Evolutionary conservation across 2,329 filamentous ascomycete species (phyloP), one percentile per base, ranked within the genome.

Genomic region (Moelleriella libera): DNA sequence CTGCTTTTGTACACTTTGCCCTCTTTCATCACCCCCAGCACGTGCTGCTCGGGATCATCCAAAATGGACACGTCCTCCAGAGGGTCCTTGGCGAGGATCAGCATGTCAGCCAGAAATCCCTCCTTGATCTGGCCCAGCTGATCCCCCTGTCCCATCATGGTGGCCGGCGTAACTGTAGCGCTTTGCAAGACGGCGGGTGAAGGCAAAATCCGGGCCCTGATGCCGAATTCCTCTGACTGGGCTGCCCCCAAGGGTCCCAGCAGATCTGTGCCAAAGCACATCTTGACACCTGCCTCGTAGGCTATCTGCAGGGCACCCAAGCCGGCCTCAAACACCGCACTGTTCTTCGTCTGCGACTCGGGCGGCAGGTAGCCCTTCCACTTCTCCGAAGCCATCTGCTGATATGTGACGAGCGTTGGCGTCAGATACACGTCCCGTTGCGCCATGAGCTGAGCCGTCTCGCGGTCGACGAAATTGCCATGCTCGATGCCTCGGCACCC

Each of bases 21-120:
- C 37, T 75, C 74, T 54, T 78, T 78, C 44, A 79, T 63, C 1
- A 78, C 73, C 2, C 64, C 69, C 42, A 76, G 52, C 6, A 78
- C 52, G 50, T 68, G 62, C 53, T 66, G 63, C 45, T 76, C 68
- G 2, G 68, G 68, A 41, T 62, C 54, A 50, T 72, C 72, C 30
- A 80, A 55, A 4, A 77, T 60, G 0, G 64, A 63, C 14, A 79
- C 67, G 54, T 80, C 68, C n/a, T 76, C 67, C 46, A 80, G 57
- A 2, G 76, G 76, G 53, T 78, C 78, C 41, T 54, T 53, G 40
- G 69, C 68, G 41, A 78, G 53, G 3, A 80, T 60, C 31, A 80
- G 51, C 41, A 80, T 43, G 57, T 80, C 76, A 0, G 75, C 76
- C 2, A 62, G 59, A 49, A 70, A 75, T 0, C 73, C 74, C 14